A percentile compares a stretch with the other conserved stretches of the same genome.
Conservation (phyloP, 768 basidiomycete species). For the Naganishia kalamii region DNA sequence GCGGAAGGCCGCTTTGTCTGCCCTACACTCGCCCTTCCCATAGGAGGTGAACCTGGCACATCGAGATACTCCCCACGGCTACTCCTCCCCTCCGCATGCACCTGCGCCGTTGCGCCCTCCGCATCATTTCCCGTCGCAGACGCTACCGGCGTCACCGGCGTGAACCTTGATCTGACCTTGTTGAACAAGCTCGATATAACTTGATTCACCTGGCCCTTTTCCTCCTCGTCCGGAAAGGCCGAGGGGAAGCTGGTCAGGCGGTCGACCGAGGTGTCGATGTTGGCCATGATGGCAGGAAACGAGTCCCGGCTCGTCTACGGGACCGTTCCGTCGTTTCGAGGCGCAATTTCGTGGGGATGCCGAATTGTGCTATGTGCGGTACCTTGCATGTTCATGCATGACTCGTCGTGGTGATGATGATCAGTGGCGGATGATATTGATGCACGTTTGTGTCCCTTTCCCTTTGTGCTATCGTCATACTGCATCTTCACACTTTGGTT, state of each 20-base stretch:
- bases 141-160: constrained; percentile 59
- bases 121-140: constrained; percentile 47
- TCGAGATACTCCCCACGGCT: not conserved
- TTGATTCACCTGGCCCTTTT: constrained; percentile 78
- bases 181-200: constrained; percentile 74
- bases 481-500: not conserved
- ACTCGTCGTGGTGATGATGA: not conserved
- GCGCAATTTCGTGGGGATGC: not conserved
- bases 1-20: constrained; percentile 41
- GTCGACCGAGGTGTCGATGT: constrained; percentile 18
- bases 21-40: constrained; percentile 3
- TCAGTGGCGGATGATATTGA: not conserved
- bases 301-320: not conserved
- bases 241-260: constrained; percentile 77
- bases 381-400: not conserved
- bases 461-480: constrained; percentile 10
- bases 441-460: not conserved
- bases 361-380: not conserved
- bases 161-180: constrained; percentile 70
- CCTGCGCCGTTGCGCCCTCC: not conserved
- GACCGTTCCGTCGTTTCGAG: not conserved
- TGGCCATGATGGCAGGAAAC: not conserved
- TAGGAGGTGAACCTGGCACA: not conserved
- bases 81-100: not conserved
- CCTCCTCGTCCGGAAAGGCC: constrained; percentile 86